Percentiles rank a stretch among this genome's conserved stretches.
These are phyloP conservation scores for Geoglossum glabrum DNA, from an alignment of 495 filamentous ascomycete genomes.

Conservation along the genomic window DNA sequence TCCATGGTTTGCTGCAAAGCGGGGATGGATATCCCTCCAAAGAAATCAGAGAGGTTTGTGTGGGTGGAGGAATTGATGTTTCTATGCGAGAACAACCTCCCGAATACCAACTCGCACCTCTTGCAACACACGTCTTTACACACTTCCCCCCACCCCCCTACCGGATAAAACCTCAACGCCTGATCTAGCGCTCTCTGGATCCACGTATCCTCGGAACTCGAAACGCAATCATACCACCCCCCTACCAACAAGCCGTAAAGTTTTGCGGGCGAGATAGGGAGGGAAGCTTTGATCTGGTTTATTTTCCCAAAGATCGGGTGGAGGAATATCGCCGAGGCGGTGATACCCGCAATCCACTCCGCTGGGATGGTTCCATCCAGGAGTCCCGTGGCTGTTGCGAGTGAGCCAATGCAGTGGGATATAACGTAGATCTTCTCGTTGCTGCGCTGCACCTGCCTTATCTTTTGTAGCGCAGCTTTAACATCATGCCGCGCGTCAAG, in stretches of 20 bases:
- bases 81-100: slow-evolving; percentile 12
- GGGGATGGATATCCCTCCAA: background rate
- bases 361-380: slow-evolving; percentile 42
- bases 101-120: slow-evolving; percentile 37
- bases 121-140: slow-evolving; percentile 43
- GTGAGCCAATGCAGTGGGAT: slow-evolving; percentile 45
- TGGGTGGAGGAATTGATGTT: background rate
- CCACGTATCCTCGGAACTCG: slow-evolving; percentile 24
- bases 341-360: slow-evolving; percentile 39
- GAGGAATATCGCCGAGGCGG: slow-evolving; percentile 43
- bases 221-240: slow-evolving; percentile 32
- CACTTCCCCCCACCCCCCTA: slow-evolving; percentile 30
- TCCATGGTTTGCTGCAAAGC: background rate
- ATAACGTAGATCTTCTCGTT: slow-evolving; percentile 32
- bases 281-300: slow-evolving; percentile 37
- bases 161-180: slow-evolving; percentile 36
- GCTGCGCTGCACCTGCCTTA: slow-evolving; percentile 19
- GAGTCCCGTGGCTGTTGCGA: slow-evolving; percentile 36
- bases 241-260: no score
- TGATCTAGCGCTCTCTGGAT: slow-evolving; percentile 35
- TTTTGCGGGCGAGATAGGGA: slow-evolving; percentile 25
- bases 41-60: background rate
- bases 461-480: slow-evolving; percentile 32
- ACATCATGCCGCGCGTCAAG: slow-evolving; percentile 44
- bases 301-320: slow-evolving; percentile 36